Evolutionary conservation across 2,329 filamentous ascomycete genomes (phyloP).

Genomic region (Nemania serpens): DNA sequence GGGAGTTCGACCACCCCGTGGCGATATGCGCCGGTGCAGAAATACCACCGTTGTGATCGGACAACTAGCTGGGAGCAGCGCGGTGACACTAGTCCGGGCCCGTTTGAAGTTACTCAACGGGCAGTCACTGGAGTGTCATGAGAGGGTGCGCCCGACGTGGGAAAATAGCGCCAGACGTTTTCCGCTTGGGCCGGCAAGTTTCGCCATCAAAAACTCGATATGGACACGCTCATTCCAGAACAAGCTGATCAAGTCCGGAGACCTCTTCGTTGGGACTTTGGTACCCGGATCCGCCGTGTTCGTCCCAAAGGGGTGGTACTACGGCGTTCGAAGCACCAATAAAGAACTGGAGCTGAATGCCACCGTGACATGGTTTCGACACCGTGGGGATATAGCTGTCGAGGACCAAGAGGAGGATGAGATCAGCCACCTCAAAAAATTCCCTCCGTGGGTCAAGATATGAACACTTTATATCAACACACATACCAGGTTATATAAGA

Average conservation of each 20-base stretch:
- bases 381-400: neutral
- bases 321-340: conserved; percentile 21
- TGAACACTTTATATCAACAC: neutral
- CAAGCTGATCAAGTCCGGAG: conserved; percentile 8
- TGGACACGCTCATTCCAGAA: conserved; percentile 23
- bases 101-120: conserved; percentile 6
- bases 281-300: conserved; percentile 20
- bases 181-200: neutral
- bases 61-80: conserved; percentile 25
- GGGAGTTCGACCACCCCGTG: conserved; percentile 22
- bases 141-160: neutral
- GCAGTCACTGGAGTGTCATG: conserved; percentile 11
- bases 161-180: neutral
- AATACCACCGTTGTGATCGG: conserved; percentile 20
- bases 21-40: conserved; percentile 15
- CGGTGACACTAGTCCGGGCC: conserved; percentile 22
- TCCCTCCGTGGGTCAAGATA: conserved; percentile 7
- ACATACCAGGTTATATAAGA: neutral
- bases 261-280: conserved; percentile 15
- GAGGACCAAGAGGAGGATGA: conserved; percentile 2
- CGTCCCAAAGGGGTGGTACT: conserved; percentile 28
- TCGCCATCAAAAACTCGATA: neutral
- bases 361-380: conserved; percentile 25
- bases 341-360: conserved; percentile 19
- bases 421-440: neutral